Evolutionary conservation across 1,139 yeast genomes (phyloP).

Genomic region (Candida neerlandica): DNA sequence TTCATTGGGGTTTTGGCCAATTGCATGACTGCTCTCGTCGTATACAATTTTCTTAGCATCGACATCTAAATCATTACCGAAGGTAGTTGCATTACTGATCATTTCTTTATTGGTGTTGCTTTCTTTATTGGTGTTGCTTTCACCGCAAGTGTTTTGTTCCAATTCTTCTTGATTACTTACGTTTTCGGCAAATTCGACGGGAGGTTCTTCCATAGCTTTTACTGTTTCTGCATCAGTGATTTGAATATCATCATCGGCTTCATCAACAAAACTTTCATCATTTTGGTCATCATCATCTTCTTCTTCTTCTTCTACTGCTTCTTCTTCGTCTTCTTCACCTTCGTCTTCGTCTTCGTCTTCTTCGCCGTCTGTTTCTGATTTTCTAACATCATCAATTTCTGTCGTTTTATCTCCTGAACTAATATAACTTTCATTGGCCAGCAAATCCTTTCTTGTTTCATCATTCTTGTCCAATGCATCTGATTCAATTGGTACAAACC

Average conservation of each 20-base stretch:
- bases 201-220: background rate
- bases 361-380: slow-evolving; percentile 1
- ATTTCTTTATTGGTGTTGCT: too few species aligned
- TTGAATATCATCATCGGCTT: slow-evolving; percentile 8
- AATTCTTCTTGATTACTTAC: slow-evolving; percentile 6
- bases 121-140: too few species aligned
- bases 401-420: background rate
- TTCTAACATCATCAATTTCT: slow-evolving; percentile 1
- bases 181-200: background rate
- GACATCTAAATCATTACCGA: too few species aligned
- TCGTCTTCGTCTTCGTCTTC: slow-evolving; percentile 10
- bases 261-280: background rate
- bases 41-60: too few species aligned
- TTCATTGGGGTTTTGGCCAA: background rate
- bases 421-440: background rate
- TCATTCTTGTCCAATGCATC: background rate
- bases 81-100: too few species aligned
- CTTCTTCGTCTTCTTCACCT: slow-evolving; percentile 9
- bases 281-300: slow-evolving; percentile 8
- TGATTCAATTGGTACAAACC: slow-evolving; percentile 12
- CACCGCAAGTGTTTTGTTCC: background rate
- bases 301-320: slow-evolving; percentile 5
- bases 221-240: background rate
- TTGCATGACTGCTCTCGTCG: too few species aligned
- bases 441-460: background rate